Conservation (phyloP, 1,284 basidiomycete species). For the Vanrija pseudolonga region DNA sequence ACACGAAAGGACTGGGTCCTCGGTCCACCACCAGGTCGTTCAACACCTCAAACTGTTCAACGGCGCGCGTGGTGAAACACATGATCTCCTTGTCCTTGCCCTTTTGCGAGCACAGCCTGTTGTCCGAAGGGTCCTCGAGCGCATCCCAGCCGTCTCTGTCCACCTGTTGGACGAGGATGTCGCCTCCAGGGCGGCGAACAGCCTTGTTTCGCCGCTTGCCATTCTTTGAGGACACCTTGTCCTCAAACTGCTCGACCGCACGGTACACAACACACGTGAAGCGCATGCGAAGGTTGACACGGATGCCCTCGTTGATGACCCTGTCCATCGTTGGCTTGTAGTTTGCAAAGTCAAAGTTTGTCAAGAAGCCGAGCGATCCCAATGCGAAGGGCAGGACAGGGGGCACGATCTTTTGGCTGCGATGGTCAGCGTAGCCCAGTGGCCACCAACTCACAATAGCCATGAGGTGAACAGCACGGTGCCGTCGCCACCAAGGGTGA, state of each 20-base stretch:
- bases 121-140: conserved; percentile 61
- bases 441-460: conserved; percentile 63
- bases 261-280: conserved; percentile 99
- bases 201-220: conserved; percentile 62
- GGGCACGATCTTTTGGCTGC: conserved; percentile 83
- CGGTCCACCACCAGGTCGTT: conserved; percentile 98
- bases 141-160: conserved; percentile 91
- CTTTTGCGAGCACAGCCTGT: background rate
- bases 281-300: conserved; percentile 96
- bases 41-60: conserved; percentile 95
- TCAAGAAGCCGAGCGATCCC: conserved; percentile 97
- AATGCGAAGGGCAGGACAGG: conserved; percentile 96
- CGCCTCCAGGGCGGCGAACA: conserved; percentile 83
- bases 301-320: conserved; percentile 87
- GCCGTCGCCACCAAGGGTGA: conserved; percentile 97
- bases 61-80: conserved; percentile 93
- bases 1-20: conserved; percentile 97
- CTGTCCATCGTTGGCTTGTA: conserved; percentile 83
- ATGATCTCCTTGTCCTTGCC: conserved; percentile 91
- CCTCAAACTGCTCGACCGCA: conserved; percentile 67
- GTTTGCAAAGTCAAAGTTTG: conserved; percentile 93
- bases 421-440: background rate
- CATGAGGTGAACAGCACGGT: conserved; percentile 99
- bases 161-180: conserved; percentile 88
- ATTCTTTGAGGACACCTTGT: conserved; percentile 29